Conservation (phyloP, 805 yeast species). For the Saccharomycopsis amapae region DNA sequence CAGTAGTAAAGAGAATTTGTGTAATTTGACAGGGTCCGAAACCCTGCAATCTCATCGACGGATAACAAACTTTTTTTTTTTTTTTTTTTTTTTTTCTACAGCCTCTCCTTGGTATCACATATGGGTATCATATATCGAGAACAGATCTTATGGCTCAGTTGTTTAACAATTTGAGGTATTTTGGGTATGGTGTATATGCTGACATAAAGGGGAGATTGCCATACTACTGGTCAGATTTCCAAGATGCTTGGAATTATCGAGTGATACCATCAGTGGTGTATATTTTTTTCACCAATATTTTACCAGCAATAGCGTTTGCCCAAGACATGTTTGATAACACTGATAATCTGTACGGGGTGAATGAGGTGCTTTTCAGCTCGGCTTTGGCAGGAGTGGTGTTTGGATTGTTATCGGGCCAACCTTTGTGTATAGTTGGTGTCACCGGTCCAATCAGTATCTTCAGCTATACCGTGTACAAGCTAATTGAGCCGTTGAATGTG, state of each 20-base stretch:
- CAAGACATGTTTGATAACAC: conserved; percentile 96
- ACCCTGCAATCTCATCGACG: no score
- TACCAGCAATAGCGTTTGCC: conserved; percentile 94
- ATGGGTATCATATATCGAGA: no score
- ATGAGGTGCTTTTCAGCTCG: conserved; percentile 76
- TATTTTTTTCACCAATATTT: conserved; percentile 80
- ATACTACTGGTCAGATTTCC: conserved; percentile 68
- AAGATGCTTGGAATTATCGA: conserved; percentile 77
- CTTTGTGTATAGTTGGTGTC: conserved; percentile 91
- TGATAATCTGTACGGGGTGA: conserved; percentile 78
- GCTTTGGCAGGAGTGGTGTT: conserved; percentile 88
- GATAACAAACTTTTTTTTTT: no score
- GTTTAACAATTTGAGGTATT: background rate
- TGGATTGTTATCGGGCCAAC: conserved; percentile 84
- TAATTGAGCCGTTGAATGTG: conserved; percentile 30
- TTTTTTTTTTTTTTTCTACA: no score
- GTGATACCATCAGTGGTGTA: conserved; percentile 79
- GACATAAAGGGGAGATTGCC: conserved; percentile 35
- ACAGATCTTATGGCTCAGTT: no score
- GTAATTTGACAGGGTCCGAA: no score
- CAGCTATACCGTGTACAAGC: conserved; percentile 67
- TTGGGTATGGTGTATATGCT: conserved; percentile 16
- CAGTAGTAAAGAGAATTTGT: no score
- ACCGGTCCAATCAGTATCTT: conserved; percentile 94
- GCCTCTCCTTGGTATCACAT: no score